Evolutionary conservation across 768 basidiomycete species (phyloP), one percentile per base, ranked within the genome.

Genomic region (Naganishia antarctica): DNA sequence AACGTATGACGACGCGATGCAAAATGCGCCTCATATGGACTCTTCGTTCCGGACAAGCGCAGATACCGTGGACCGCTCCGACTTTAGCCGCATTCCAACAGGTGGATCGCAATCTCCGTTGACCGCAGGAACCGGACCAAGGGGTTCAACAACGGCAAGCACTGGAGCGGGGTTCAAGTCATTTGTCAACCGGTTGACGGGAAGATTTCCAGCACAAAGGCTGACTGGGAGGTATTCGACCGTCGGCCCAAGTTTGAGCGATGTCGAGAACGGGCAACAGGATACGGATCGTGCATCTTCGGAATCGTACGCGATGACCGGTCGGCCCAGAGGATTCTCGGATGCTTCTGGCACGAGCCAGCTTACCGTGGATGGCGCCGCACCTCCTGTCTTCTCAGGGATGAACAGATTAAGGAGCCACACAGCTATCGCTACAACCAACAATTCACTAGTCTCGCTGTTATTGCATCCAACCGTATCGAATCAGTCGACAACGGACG

Each of bases 151-250:
- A n/a, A 25, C 50, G 13, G 32, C 62, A 11, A 32, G 37, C 3
- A 44, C 49, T 26, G 28, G 26, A 21, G 49, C 31, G 3, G 62
- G 62, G 7, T 63, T 63, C 50, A 41, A 50, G 21, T 50, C 62
- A 11, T 63, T 63, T 16, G 62, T 63, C 41, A 41, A 32, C n/a
- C 49, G 62, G 18, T 29, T 63, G 49, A 63, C 62, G n/a, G 62
- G 62, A 21, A 40, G 62, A 50, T 23, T 44, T 8, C 53, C 37
- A 2, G 21, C 21, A n/a, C n/a, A 32, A 23, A 21, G 53, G 8
- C 12, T 37, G 1, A 13, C 31, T 37, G 53, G 23, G 29, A 63
- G 49, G 23, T 40, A 45, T 28, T 6, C 48, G 26, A 44, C 16
- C 47, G 61, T 62, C 13, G 32, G 23, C 15, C 37, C 46, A 5